phyloP scores from a whole-genome alignment of 768 basidiomycete genomes.

The Kwoniella dejecticola region DNA sequence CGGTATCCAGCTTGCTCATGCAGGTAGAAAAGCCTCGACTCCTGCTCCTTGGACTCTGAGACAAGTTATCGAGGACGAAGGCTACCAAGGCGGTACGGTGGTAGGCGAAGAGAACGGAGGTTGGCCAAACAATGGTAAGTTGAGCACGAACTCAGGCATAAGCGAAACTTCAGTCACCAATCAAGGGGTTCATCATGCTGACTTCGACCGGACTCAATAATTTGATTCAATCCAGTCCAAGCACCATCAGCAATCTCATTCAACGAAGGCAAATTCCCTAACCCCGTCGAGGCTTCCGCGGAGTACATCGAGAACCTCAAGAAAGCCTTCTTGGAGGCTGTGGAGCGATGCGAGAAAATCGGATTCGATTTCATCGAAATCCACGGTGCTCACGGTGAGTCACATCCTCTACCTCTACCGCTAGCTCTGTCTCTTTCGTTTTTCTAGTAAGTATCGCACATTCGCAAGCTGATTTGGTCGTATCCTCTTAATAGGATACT shows the following conservation, averaged over 20 bases:
- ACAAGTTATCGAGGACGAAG: conserved; percentile 29
- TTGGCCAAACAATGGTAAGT: conserved; percentile 68
- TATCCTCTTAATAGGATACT: conserved; percentile 30
- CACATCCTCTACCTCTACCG: background rate
- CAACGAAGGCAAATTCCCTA: conserved; percentile 59
- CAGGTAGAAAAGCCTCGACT: conserved; percentile 76
- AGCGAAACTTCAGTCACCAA: too few relatives aligned
- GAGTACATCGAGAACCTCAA: conserved; percentile 64
- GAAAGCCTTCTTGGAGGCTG: conserved; percentile 61
- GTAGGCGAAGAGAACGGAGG: conserved; percentile 64
- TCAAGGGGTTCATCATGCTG: too few relatives aligned
- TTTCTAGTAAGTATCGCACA: too few relatives aligned
- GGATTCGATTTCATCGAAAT: conserved; percentile 66
- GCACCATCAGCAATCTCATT: conserved; percentile 67
- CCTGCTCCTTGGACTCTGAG: conserved; percentile 68
- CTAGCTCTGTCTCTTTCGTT: background rate
- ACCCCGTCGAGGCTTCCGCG: conserved; percentile 65
- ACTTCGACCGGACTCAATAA: too few relatives aligned
- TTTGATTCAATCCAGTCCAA: too few relatives aligned
- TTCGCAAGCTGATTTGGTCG: background rate
- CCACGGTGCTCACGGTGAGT: conserved; percentile 67
- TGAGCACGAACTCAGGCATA: too few relatives aligned
- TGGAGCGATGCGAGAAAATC: conserved; percentile 59
- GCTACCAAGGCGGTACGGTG: conserved; percentile 50
- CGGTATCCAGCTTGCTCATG: conserved; percentile 79